phyloP scores from a whole-genome alignment of 208 protist genomes.

The Trypanosoma theileri region DNA sequence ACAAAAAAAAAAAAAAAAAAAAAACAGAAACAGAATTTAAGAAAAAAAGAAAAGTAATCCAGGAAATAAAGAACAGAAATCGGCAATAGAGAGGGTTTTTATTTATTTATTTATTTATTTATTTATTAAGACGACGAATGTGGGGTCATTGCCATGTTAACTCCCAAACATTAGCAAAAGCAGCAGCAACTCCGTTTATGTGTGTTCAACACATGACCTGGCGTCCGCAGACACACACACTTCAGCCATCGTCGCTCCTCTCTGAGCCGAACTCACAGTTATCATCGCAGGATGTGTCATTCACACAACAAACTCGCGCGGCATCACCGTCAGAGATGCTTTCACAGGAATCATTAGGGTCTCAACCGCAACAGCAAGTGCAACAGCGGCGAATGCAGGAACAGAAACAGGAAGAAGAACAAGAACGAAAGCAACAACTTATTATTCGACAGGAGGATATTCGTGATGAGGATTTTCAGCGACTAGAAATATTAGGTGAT shows the following conservation, averaged over 20 bases:
- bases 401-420: neutral
- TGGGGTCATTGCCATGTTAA: too few relatives aligned
- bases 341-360: constrained; percentile 2
- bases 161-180: too few relatives aligned
- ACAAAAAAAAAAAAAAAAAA: too few relatives aligned
- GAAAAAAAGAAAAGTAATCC: too few relatives aligned
- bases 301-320: neutral
- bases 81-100: too few relatives aligned
- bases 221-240: too few relatives aligned
- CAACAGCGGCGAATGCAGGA: neutral
- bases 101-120: too few relatives aligned
- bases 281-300: constrained; percentile 4
- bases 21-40: too few relatives aligned
- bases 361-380: neutral
- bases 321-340: neutral
- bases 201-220: too few relatives aligned
- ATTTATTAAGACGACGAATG: too few relatives aligned
- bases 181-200: too few relatives aligned
- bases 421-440: constrained; percentile 3
- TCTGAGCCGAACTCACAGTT: constrained; percentile 7
- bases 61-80: too few relatives aligned
- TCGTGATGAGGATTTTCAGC: constrained; percentile 56
- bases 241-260: neutral
- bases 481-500: constrained; percentile 57
- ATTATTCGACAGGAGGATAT: constrained; percentile 60